Evolutionary conservation across 2,329 filamentous ascomycete genomes (phyloP), one percentile per base, ranked within the genome.

Genomic region (Rhinocladiella mackenziei): DNA sequence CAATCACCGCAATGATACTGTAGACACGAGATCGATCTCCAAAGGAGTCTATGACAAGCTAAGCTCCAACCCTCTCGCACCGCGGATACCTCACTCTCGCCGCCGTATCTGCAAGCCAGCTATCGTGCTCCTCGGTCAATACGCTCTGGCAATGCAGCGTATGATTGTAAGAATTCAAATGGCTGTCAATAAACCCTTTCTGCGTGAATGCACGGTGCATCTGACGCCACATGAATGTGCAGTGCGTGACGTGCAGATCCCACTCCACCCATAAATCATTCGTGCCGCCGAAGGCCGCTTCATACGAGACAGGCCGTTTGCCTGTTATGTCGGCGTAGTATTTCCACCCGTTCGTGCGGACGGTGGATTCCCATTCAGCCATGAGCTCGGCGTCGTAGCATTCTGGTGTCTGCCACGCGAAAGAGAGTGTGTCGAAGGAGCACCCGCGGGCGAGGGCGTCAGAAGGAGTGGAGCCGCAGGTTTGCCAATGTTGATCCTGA

Each of bases 131-230:
- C 17, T 35, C 32, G 13, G 19, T 8, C 32, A 35, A 20, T 9
- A 35, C 32, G 5, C 13, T 35, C 32, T 35, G 32, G 19, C 32
- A 35, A 35, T 35, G 32, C 32, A 35, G 13, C 7, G 32, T 35
- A 35, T 35, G 32, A 20, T 35, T 35, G 13, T 20, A 35, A 8
- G 13, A 17, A 13, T 15, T 8, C 13, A 35, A 8, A 20, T 35
- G 32, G 19, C 17, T 20, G 19, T 35, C 32, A 20, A 35, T 20
- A 35, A 17, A 35, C 7, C 32, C 32, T 4, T 9, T 35, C 8
- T 17, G 13, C 7, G 32, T 19, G 13, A 17, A 35, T 8, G 32
- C 32, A 17, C 32, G 32, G 17, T 35, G 32, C 17, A 35, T 17
- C 32, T 35, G 32, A 7, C 32, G 13, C 32, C 32, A 35, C 32